phyloP scores from a whole-genome alignment of 345 rosid genomes.

The Ceriops decandra region DNA sequence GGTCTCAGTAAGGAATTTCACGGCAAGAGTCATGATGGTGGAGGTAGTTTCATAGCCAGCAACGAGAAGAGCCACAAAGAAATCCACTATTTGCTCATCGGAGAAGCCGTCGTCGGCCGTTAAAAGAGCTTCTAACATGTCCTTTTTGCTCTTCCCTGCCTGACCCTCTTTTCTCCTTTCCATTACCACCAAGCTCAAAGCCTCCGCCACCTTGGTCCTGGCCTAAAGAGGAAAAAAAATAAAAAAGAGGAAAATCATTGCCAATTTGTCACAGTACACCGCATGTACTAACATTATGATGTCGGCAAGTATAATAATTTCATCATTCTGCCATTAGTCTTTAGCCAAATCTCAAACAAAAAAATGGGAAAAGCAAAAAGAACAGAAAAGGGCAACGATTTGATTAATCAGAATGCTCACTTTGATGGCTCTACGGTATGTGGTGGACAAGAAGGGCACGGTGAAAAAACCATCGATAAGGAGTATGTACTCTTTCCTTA shows the following conservation, averaged over 20 bases:
- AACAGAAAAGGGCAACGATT: not conserved
- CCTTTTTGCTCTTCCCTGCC: conserved; percentile 48
- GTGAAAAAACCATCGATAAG: conserved; percentile 96
- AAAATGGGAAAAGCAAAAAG: not conserved
- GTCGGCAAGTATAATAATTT: too few relatives aligned
- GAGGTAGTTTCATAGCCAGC: conserved; percentile 98
- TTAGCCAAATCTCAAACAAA: too few relatives aligned
- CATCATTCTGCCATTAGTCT: too few relatives aligned
- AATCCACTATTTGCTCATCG: conserved; percentile 85
- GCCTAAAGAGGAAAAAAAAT: conserved; percentile 41
- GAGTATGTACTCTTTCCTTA: conserved; percentile 84
- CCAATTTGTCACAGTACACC: too few relatives aligned
- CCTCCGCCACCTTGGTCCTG: conserved; percentile 94
- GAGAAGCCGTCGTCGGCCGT: conserved; percentile 64
- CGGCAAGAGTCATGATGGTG: conserved; percentile 93
- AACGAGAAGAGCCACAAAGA: conserved; percentile 80
- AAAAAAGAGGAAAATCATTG: not conserved
- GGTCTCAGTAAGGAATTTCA: conserved; percentile 87
- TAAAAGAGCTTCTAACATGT: conserved; percentile 77
- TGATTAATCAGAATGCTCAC: conserved; percentile 26
- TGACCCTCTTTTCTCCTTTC: conserved; percentile 58
- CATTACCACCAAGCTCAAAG: conserved; percentile 69
- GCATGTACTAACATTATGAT: too few relatives aligned
- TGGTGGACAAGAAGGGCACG: conserved; percentile 68
- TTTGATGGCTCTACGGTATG: conserved; percentile 79